Percentiles rank a stretch among this genome's conserved stretches.
Conservation (phyloP, 805 yeast species). For the Saturnispora diversa region DNA sequence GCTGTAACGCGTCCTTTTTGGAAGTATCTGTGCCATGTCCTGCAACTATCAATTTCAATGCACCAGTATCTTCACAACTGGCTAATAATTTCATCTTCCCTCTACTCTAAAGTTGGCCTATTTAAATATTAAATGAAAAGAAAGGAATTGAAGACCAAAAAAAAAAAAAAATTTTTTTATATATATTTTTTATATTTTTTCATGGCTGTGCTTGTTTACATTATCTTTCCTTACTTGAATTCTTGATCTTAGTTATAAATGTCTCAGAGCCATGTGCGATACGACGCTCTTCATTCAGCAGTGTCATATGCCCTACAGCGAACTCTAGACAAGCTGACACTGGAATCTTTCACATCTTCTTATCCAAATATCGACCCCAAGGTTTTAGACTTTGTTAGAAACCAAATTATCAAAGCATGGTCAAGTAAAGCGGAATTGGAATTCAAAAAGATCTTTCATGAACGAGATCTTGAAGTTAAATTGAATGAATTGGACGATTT, state of each 20-base stretch:
- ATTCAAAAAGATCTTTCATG: slow-evolving; percentile 40
- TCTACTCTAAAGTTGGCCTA: not conserved
- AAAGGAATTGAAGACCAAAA: slow-evolving; percentile 1
- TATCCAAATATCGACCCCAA: slow-evolving; percentile 39
- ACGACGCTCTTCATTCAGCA: slow-evolving; percentile 28
- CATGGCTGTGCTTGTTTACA: not conserved
- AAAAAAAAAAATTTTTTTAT: not conserved
- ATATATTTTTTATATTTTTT: not conserved
- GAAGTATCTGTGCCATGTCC: slow-evolving; percentile 74
- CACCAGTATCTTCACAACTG: slow-evolving; percentile 61
- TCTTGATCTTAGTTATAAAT: too few species aligned
- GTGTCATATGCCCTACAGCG: slow-evolving; percentile 32
- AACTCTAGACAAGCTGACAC: slow-evolving; percentile 37
- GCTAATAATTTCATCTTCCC: slow-evolving; percentile 49
- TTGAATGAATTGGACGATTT: slow-evolving; percentile 42
- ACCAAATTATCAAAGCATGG: slow-evolving; percentile 41
- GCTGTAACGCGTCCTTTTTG: slow-evolving; percentile 54
- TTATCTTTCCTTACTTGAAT: too few species aligned
- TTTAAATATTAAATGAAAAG: not conserved
- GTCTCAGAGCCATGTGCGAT: slow-evolving; percentile 21
- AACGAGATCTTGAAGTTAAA: slow-evolving; percentile 36
- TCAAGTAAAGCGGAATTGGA: slow-evolving; percentile 35
- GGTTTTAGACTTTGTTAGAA: slow-evolving; percentile 36
- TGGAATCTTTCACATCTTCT: slow-evolving; percentile 37
- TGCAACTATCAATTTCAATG: slow-evolving; percentile 56